phyloP scores from a whole-genome alignment of 305 asterid genomes.

The Fraxinus greggii region DNA sequence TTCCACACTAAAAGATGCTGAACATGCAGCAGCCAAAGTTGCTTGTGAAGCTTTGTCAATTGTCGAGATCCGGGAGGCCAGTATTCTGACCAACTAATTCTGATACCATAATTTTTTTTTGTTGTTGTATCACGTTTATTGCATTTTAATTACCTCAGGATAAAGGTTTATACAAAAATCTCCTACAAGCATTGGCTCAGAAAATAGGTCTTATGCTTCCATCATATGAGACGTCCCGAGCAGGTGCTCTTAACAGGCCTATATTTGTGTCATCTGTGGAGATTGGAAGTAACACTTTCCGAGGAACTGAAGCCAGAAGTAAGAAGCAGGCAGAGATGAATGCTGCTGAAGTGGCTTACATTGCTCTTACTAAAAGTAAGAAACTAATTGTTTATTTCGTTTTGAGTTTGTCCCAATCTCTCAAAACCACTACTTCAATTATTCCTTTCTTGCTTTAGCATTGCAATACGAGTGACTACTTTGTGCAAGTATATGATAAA shows the following conservation, averaged over 20 bases:
- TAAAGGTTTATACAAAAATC: slow-evolving; percentile 57
- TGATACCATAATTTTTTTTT: neutral
- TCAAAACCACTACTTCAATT: neutral
- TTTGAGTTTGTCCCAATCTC: slow-evolving; percentile 6
- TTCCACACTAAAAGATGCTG: slow-evolving; percentile 74
- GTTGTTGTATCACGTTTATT: neutral
- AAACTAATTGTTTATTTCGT: neutral
- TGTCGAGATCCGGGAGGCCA: slow-evolving; percentile 46
- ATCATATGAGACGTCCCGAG: slow-evolving; percentile 42
- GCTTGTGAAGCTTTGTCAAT: slow-evolving; percentile 58
- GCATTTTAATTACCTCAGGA: slow-evolving; percentile 43
- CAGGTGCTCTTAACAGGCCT: slow-evolving; percentile 54
- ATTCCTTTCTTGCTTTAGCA: neutral
- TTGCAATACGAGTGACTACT: neutral
- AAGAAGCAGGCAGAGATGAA: slow-evolving; percentile 82
- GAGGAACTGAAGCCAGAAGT: slow-evolving; percentile 58
- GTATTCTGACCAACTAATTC: slow-evolving; percentile 27
- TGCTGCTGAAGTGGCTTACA: slow-evolving; percentile 72
- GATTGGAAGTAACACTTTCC: slow-evolving; percentile 43
- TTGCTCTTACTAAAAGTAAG: slow-evolving; percentile 51
- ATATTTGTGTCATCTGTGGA: slow-evolving; percentile 53
- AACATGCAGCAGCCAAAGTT: slow-evolving; percentile 76
- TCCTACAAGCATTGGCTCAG: slow-evolving; percentile 65
- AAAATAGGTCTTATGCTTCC: slow-evolving; percentile 54
- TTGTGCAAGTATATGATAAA: neutral